Evolutionary conservation across 106 monocot genomes (phyloP).

Genomic region (Acorus gramineus): DNA sequence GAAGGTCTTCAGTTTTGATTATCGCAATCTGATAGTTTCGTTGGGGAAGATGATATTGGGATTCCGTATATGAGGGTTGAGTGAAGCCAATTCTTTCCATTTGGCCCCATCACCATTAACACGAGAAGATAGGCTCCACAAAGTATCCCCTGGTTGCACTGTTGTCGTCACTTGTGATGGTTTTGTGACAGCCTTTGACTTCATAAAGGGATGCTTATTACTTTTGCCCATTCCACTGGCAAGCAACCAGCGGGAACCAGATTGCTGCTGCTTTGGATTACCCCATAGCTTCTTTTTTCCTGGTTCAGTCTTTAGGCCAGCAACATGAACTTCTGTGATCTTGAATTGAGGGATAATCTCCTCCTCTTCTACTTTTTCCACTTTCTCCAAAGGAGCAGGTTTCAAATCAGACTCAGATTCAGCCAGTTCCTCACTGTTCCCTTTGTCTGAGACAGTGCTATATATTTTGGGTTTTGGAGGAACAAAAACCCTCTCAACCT

Average conservation of each 20-base stretch:
- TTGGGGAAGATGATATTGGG: slow-evolving; percentile 67
- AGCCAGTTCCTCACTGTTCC: neutral
- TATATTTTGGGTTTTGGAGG: no score
- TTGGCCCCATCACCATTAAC: slow-evolving; percentile 42
- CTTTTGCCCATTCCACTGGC: slow-evolving; percentile 7
- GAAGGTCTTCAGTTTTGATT: no score
- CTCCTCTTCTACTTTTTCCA: neutral
- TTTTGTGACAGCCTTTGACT: slow-evolving; percentile 10
- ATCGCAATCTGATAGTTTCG: slow-evolving; percentile 31
- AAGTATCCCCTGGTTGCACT: slow-evolving; percentile 59
- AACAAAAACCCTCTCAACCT: neutral
- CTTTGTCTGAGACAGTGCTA: no score
- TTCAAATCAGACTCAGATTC: no score
- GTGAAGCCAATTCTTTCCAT: slow-evolving; percentile 46
- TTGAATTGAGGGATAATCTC: neutral
- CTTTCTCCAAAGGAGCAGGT: neutral
- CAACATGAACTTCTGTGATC: slow-evolving; percentile 6
- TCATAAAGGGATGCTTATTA: slow-evolving; percentile 1
- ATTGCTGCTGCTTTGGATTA: slow-evolving; percentile 4
- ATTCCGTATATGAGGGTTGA: slow-evolving; percentile 64
- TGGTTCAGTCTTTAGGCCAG: slow-evolving; percentile 4
- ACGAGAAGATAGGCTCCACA: slow-evolving; percentile 94
- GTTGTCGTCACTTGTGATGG: slow-evolving; percentile 30
- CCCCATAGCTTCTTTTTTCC: neutral
- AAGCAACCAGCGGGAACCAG: slow-evolving; percentile 3